Evolutionary conservation across 257 asterid genomes (phyloP).

Genomic region (Solanum clarkiae): DNA sequence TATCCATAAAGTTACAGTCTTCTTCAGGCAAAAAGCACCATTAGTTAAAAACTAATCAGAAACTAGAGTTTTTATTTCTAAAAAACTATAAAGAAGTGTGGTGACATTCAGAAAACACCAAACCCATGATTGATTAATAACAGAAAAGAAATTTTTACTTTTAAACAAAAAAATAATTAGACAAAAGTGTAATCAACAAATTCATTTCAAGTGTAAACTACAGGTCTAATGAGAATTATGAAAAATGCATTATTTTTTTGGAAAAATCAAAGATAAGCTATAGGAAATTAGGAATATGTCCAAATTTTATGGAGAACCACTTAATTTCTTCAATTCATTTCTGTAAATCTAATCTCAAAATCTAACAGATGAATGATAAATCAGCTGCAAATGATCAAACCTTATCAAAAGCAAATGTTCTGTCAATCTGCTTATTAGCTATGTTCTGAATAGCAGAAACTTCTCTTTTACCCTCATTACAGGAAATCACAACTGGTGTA

Average conservation of each 20-base stretch:
- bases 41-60: background rate
- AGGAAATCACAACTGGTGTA: constrained; percentile 77
- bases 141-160: too few relatives aligned
- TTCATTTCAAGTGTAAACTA: background rate
- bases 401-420: constrained; percentile 91
- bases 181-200: background rate
- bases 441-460: constrained; percentile 87
- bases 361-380: background rate
- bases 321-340: background rate
- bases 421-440: constrained; percentile 97
- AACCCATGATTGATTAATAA: background rate
- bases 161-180: too few relatives aligned
- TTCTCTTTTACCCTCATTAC: constrained; percentile 86
- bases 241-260: background rate
- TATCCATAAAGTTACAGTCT: background rate
- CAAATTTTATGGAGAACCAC: background rate
- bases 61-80: background rate
- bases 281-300: background rate
- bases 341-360: background rate
- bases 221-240: background rate
- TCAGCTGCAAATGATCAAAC: constrained; percentile 13
- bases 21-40: background rate
- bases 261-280: background rate
- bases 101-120: background rate
- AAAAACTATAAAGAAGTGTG: background rate